Percentiles rank a stretch among this genome's conserved stretches.
Evolutionary conservation across 2,329 filamentous ascomycete genomes (phyloP).

Genomic region (Cryphonectria nitschkei): DNA sequence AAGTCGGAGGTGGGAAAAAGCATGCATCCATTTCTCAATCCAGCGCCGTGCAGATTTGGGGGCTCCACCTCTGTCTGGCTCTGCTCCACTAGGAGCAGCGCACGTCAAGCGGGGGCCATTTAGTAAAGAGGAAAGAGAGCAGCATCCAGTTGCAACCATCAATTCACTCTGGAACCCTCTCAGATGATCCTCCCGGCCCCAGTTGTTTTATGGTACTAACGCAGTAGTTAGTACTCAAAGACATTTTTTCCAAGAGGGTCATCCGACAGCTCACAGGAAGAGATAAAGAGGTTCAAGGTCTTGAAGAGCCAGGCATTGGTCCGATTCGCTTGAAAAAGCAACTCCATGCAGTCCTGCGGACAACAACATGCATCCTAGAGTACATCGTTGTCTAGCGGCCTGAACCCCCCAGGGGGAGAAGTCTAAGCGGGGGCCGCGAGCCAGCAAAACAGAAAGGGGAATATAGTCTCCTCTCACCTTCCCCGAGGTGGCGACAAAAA

Average conservation of each 20-base stretch:
- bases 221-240: background rate
- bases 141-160: background rate
- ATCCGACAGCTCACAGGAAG: constrained; percentile 8
- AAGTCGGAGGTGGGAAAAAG: constrained; percentile 10
- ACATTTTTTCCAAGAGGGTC: background rate
- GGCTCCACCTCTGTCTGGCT: background rate
- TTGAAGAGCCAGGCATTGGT: constrained; percentile 18
- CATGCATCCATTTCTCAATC: background rate
- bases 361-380: background rate
- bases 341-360: constrained; percentile 5
- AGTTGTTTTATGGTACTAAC: background rate
- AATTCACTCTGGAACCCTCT: background rate
- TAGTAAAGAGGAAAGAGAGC: background rate
- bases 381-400: background rate
- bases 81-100: constrained; percentile 18
- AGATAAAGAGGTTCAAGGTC: background rate
- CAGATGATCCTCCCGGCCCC: background rate
- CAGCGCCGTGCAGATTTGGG: constrained; percentile 18
- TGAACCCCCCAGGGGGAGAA: background rate
- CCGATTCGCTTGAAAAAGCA: constrained; percentile 19
- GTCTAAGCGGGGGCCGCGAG: background rate
- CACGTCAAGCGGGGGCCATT: background rate
- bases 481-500: background rate
- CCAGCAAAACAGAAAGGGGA: background rate
- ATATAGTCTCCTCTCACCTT: background rate